These are phyloP conservation scores for Parmelia sp. DNA, from an alignment of 495 filamentous ascomycete species.

Conservation along the genomic window DNA sequence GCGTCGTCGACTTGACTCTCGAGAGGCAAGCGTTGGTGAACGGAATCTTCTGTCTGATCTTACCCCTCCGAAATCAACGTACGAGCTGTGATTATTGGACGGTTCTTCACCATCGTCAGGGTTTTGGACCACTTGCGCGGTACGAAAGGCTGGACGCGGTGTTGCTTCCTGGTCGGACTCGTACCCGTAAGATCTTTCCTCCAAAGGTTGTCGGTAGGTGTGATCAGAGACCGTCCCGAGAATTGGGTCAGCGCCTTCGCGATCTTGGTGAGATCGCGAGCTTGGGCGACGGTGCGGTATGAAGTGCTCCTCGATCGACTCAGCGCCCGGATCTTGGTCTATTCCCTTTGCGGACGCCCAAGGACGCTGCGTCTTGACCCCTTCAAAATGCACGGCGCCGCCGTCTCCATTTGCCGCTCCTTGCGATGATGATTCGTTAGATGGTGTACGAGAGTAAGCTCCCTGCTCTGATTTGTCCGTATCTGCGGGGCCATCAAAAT, in stretches of 20 bases:
- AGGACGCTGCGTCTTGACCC: neutral
- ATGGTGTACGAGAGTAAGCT: neutral
- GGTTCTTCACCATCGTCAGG: neutral
- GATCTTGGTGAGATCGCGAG: neutral
- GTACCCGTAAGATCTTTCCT: conserved; percentile 4
- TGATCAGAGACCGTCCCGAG: neutral
- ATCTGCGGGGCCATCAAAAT: conserved; percentile 19
- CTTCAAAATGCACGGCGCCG: neutral
- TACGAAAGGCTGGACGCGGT: conserved; percentile 2
- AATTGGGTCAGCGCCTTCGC: neutral
- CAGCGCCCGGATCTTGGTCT: neutral
- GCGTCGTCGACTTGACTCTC: neutral
- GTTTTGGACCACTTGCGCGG: neutral
- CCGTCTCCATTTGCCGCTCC: neutral
- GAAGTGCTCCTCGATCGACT: neutral
- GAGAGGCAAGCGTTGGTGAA: neutral
- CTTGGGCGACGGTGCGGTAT: neutral
- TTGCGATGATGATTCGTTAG: neutral
- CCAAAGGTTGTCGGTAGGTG: neutral
- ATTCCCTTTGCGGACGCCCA: neutral
- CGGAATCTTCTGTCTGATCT: neutral
- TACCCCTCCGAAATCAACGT: neutral
- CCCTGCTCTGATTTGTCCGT: conserved; percentile 3
- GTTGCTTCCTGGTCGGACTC: conserved; percentile 11
- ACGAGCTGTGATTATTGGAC: neutral